Conservation (phyloP, 2,329 filamentous ascomycete species). For the Pseudocercospora ulei region DNA sequence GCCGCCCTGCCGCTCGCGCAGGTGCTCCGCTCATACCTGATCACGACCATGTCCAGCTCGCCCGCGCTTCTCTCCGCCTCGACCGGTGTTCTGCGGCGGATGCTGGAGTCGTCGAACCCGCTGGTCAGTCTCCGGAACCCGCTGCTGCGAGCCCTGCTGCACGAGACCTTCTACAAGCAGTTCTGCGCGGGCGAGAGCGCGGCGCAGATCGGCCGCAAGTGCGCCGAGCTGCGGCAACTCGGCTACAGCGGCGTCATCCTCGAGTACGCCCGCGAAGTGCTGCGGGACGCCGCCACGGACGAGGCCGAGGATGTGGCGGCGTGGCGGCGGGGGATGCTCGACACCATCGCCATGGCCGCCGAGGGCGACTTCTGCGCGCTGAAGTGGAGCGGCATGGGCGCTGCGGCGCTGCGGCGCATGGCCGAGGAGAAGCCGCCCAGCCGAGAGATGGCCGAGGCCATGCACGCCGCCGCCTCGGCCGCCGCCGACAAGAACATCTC, state of each 20-base stretch:
- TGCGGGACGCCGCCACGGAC: slow-evolving; percentile 47
- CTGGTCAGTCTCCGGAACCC: slow-evolving; percentile 64
- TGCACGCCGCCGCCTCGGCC: slow-evolving; percentile 64
- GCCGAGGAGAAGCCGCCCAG: slow-evolving; percentile 54
- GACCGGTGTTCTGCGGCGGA: slow-evolving; percentile 54
- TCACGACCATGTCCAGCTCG: slow-evolving; percentile 61
- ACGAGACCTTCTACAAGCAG: slow-evolving; percentile 78
- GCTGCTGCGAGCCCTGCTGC: slow-evolving; percentile 58
- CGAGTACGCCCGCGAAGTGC: slow-evolving; percentile 72
- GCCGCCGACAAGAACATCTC: slow-evolving; percentile 60
- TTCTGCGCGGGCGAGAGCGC: slow-evolving; percentile 77
- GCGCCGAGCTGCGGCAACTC: slow-evolving; percentile 56
- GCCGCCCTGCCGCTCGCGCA: slow-evolving; percentile 57
- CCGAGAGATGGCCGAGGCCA: slow-evolving; percentile 55
- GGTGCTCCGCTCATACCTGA: slow-evolving; percentile 59
- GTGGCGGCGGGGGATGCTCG: slow-evolving; percentile 65
- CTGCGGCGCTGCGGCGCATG: slow-evolving; percentile 58
- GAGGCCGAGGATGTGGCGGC: slow-evolving; percentile 53
- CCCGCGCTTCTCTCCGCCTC: slow-evolving; percentile 59
- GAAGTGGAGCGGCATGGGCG: slow-evolving; percentile 73
- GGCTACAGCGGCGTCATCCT: slow-evolving; percentile 79
- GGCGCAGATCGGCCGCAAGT: slow-evolving; percentile 56
- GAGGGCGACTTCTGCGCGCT: slow-evolving; percentile 48
- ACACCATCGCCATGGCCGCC: slow-evolving; percentile 53
- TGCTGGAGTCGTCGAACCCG: slow-evolving; percentile 59